These are phyloP conservation scores for Kurtzmaniella natalensis DNA, from an alignment of 1,139 yeast species.

Conservation along the genomic window DNA sequence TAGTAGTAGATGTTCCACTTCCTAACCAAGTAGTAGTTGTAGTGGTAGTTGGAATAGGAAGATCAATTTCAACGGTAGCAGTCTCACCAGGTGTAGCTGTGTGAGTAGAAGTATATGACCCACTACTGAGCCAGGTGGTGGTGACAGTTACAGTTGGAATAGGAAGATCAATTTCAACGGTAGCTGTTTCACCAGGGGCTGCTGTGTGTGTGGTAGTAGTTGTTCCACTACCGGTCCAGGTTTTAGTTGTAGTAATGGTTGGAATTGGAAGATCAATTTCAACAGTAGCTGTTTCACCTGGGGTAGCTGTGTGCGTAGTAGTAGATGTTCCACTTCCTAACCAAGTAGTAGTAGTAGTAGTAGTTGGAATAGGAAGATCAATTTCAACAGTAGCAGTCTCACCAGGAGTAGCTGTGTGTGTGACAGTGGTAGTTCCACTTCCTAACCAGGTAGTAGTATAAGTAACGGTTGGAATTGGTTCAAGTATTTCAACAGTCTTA, in stretches of 20 bases:
- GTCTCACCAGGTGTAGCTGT: constrained; percentile 9
- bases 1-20: constrained; percentile 5
- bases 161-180: constrained; percentile 14
- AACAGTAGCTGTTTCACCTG: constrained; percentile 10
- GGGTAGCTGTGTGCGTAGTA: constrained; percentile 8
- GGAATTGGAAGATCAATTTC: constrained; percentile 13
- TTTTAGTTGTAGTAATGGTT: constrained; percentile 8
- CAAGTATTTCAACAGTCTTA: constrained; percentile 14
- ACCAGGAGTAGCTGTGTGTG: background rate
- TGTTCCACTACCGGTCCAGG: constrained; percentile 7
- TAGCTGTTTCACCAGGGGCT: constrained; percentile 13
- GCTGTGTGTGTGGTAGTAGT: constrained; percentile 14
- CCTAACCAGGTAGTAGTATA: constrained; percentile 15
- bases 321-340: constrained; percentile 8
- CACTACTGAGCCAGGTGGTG: constrained; percentile 8
- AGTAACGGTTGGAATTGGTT: constrained; percentile 18
- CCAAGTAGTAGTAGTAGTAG: constrained; percentile 7
- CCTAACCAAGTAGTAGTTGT: constrained; percentile 11
- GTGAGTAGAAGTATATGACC: constrained; percentile 8
- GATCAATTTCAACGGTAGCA: constrained; percentile 8
- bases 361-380: constrained; percentile 6
- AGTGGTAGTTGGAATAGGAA: constrained; percentile 11
- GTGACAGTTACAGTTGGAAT: constrained; percentile 11
- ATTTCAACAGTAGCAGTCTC: constrained; percentile 4
- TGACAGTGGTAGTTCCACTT: constrained; percentile 4